A percentile compares a stretch with the other conserved stretches of the same genome.
These are phyloP conservation scores for Vitis cinerea DNA, from an alignment of 164 flowering plant genomes.

Conservation along the genomic window DNA sequence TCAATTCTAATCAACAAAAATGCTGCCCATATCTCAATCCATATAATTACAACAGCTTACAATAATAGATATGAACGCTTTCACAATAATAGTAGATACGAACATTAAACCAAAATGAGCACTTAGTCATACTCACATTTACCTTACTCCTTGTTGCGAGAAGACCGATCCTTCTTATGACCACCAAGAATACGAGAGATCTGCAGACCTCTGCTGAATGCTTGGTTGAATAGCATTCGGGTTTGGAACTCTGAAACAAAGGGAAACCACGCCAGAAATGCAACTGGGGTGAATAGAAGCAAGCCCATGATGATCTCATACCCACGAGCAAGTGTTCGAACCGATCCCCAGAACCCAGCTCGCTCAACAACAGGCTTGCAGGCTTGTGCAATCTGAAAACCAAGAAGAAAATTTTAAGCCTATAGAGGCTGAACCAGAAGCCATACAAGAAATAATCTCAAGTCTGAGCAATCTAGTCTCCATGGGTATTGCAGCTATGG, in stretches of 20 bases:
- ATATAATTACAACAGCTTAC: too few species aligned
- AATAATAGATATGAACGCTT: too few species aligned
- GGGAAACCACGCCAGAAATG: conserved; percentile 96
- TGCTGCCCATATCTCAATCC: too few species aligned
- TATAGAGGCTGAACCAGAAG: background rate
- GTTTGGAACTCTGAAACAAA: conserved; percentile 97
- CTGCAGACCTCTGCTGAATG: conserved; percentile 98
- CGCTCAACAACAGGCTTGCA: conserved; percentile 55
- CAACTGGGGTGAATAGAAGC: conserved; percentile 90
- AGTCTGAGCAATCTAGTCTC: too few species aligned
- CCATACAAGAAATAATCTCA: background rate
- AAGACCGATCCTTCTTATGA: conserved; percentile 76
- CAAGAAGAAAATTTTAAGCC: background rate
- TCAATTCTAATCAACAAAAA: too few species aligned
- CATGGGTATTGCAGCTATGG: too few species aligned
- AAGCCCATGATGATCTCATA: conserved; percentile 90
- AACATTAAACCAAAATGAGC: too few species aligned
- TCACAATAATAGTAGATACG: too few species aligned
- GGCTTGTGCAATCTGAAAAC: conserved; percentile 88
- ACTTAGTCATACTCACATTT: too few species aligned
- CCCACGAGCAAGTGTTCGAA: conserved; percentile 85
- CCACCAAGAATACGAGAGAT: conserved; percentile 97
- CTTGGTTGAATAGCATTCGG: conserved; percentile 96
- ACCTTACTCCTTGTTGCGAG: conserved; percentile 67
- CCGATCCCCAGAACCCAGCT: conserved; percentile 83